Conservation (phyloP, 768 basidiomycete genomes). For the Podaxis rugospora region DNA sequence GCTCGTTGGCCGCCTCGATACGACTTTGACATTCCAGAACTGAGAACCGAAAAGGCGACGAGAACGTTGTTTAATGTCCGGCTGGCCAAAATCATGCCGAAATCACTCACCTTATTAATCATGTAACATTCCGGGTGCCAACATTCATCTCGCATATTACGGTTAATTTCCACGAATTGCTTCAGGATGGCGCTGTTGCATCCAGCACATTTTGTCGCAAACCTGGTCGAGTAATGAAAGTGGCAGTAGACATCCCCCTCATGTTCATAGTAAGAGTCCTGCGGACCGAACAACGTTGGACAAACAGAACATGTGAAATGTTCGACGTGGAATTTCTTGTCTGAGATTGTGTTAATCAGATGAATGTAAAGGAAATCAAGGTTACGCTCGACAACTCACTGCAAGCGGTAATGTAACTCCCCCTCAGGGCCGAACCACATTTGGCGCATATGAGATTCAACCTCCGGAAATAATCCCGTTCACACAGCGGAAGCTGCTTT, state of each 20-base stretch:
- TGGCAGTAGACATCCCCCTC: slow-evolving; percentile 98
- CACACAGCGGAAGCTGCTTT: slow-evolving; percentile 92
- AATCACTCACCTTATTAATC: slow-evolving; percentile 87
- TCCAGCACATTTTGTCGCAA: slow-evolving; percentile 97
- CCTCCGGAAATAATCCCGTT: slow-evolving; percentile 95
- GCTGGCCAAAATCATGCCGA: not conserved
- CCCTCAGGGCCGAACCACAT: slow-evolving; percentile 89
- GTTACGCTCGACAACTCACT: slow-evolving; percentile 45
- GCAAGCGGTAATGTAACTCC: slow-evolving; percentile 99
- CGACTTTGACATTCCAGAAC: slow-evolving; percentile 99
- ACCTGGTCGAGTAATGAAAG: slow-evolving; percentile 98
- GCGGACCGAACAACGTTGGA: slow-evolving; percentile 92
- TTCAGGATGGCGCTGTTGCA: slow-evolving; percentile 97
- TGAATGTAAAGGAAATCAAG: not conserved
- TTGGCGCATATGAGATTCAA: slow-evolving; percentile 96
- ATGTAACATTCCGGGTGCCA: slow-evolving; percentile 99
- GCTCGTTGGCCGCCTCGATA: slow-evolving; percentile 67
- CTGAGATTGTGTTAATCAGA: slow-evolving; percentile 34
- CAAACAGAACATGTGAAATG: slow-evolving; percentile 99
- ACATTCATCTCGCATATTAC: slow-evolving; percentile 97
- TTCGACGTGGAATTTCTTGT: slow-evolving; percentile 98
- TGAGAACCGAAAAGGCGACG: slow-evolving; percentile 24
- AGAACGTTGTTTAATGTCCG: not conserved
- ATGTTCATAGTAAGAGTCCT: slow-evolving; percentile 99
- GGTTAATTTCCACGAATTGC: slow-evolving; percentile 99